Percentiles rank a stretch among this genome's conserved stretches.
Conservation (phyloP, 192 early-diverging fungal species). For the Backusella sp. region DNA sequence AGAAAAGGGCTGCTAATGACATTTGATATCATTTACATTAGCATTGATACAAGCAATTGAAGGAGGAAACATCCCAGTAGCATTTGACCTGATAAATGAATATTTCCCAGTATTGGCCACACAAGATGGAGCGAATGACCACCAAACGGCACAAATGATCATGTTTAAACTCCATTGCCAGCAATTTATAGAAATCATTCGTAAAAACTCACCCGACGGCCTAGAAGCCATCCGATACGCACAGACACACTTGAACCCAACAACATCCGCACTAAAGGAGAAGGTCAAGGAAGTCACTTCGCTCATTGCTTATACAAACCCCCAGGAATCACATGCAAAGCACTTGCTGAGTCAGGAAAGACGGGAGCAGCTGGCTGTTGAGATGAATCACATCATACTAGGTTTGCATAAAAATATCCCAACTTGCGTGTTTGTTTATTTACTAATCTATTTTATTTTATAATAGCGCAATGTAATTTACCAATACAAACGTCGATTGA, state of each 20-base stretch:
- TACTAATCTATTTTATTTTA: neutral
- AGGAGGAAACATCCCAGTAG: neutral
- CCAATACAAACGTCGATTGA: conserved; percentile 10
- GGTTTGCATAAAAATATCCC: neutral
- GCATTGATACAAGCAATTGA: conserved; percentile 2
- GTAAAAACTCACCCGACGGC: neutral
- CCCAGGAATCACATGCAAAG: neutral
- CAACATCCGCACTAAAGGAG: neutral
- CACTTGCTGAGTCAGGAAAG: conserved; percentile 10
- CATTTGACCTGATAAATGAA: conserved; percentile 9
- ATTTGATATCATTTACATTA: neutral
- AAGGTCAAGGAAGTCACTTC: conserved; percentile 7
- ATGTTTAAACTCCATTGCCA: conserved; percentile 18
- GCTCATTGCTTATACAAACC: conserved; percentile 16
- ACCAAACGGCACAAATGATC: neutral
- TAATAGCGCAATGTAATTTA: conserved; percentile 6
- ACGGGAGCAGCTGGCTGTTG: conserved; percentile 5
- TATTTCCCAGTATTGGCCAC: conserved; percentile 5
- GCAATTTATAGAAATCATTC: conserved; percentile 15
- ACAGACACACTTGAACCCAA: conserved; percentile 6
- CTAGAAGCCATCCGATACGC: conserved; percentile 2
- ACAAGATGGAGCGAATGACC: neutral
- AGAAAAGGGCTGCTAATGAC: too few relatives aligned
- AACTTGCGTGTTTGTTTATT: neutral
- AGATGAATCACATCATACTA: conserved; percentile 15